A percentile compares a stretch with the other conserved stretches of the same genome.
These are phyloP conservation scores for Clonostachys rhizophaga DNA, from an alignment of 2,329 filamentous ascomycete genomes.

Conservation along the genomic window DNA sequence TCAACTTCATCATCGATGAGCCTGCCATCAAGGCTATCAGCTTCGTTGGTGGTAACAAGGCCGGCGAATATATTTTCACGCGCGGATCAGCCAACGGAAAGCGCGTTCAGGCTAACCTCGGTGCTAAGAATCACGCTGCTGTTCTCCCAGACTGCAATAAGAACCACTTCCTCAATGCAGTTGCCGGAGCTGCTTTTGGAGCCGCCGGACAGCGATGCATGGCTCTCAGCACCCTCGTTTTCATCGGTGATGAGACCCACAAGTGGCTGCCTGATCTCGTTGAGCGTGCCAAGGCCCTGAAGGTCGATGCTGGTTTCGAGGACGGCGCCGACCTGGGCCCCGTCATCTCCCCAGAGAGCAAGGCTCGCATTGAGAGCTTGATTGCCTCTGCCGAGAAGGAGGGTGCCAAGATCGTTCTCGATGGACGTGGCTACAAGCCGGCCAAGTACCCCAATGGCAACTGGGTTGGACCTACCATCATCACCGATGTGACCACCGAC, in stretches of 20 bases:
- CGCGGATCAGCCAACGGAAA: conserved; percentile 74
- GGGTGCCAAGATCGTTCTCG: conserved; percentile 76
- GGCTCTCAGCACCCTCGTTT: conserved; percentile 72
- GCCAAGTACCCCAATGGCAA: conserved; percentile 80
- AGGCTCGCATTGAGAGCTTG: conserved; percentile 70
- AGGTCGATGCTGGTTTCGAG: conserved; percentile 78
- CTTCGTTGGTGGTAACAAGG: conserved; percentile 78
- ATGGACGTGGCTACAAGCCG: conserved; percentile 71
- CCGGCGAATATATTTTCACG: conserved; percentile 74
- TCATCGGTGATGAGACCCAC: conserved; percentile 70
- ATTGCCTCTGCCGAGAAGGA: conserved; percentile 75
- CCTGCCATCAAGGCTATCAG: conserved; percentile 75
- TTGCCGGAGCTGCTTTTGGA: conserved; percentile 76
- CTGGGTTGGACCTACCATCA: conserved; percentile 76
- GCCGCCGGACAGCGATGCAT: conserved; percentile 79
- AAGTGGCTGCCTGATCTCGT: conserved; percentile 76
- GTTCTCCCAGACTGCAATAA: conserved; percentile 77
- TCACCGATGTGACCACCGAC: conserved; percentile 68
- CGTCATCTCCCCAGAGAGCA: conserved; percentile 74
- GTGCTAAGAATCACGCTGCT: conserved; percentile 79
- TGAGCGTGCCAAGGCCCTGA: conserved; percentile 67
- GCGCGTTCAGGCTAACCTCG: conserved; percentile 76
- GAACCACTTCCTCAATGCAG: conserved; percentile 73
- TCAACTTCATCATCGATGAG: conserved; percentile 76
- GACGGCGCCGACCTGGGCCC: conserved; percentile 76